These are phyloP conservation scores for Epithele typhae DNA, from an alignment of 768 basidiomycete genomes.

Conservation along the genomic window DNA sequence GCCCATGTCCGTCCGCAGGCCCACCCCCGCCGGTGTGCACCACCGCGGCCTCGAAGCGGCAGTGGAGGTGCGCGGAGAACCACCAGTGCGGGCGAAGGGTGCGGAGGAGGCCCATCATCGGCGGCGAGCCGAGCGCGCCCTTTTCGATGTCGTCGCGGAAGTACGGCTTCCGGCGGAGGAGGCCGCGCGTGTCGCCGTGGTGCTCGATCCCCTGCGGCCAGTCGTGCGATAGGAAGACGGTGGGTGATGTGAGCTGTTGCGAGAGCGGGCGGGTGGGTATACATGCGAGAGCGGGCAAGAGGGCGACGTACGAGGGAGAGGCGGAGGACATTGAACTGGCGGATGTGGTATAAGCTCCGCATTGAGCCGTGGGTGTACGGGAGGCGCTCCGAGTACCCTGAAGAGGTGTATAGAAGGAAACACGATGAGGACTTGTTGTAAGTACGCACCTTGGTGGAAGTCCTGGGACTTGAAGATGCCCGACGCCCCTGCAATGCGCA, in stretches of 20 bases:
- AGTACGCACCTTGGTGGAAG: constrained; percentile 55
- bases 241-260: constrained; percentile 49
- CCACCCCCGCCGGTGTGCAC: constrained; percentile 30
- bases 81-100: constrained; percentile 79
- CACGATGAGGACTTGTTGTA: neutral
- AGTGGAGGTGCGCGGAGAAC: constrained; percentile 92
- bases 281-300: neutral
- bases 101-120: constrained; percentile 70
- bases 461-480: constrained; percentile 86
- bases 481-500: constrained; percentile 86
- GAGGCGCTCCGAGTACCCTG: constrained; percentile 76
- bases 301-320: constrained; percentile 58
- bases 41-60: constrained; percentile 74
- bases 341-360: constrained; percentile 86
- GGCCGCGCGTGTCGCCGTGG: constrained; percentile 60
- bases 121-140: constrained; percentile 81
- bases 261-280: neutral
- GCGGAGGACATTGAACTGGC: constrained; percentile 78
- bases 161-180: constrained; percentile 76
- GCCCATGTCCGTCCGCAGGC: neutral
- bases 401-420: neutral
- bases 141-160: constrained; percentile 65
- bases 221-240: constrained; percentile 92
- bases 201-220: constrained; percentile 89
- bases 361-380: constrained; percentile 75